Evolutionary conservation across 768 basidiomycete genomes (phyloP).

Genomic region (Leccinum boreale): DNA sequence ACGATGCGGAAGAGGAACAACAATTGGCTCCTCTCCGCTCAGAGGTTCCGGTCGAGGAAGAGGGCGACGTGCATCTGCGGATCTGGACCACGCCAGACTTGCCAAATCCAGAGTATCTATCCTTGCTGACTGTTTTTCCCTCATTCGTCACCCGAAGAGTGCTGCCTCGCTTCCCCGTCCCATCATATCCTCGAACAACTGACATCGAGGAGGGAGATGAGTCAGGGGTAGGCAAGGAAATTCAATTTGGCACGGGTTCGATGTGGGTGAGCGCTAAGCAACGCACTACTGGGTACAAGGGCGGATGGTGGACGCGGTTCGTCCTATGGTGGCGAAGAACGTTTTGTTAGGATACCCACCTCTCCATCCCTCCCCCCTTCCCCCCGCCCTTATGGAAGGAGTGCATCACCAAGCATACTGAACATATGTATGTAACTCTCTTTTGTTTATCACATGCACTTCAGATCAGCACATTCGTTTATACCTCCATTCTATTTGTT

Average conservation of each 20-base stretch:
- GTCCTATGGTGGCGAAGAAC: conserved; percentile 74
- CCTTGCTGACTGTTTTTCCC: conserved; percentile 73
- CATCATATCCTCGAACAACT: conserved; percentile 34
- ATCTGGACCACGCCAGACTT: conserved; percentile 83
- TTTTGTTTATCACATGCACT: conserved; percentile 28
- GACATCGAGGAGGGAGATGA: conserved; percentile 74
- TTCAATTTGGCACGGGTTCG: conserved; percentile 77
- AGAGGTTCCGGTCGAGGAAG: conserved; percentile 31
- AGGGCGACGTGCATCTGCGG: conserved; percentile 56
- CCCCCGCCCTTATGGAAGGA: not conserved
- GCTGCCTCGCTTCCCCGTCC: conserved; percentile 67
- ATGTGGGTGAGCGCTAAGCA: conserved; percentile 71
- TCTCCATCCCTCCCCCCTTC: not conserved
- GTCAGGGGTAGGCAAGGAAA: conserved; percentile 48
- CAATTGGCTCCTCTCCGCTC: conserved; percentile 32
- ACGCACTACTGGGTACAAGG: conserved; percentile 66
- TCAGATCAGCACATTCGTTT: conserved; percentile 23
- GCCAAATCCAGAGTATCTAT: conserved; percentile 66
- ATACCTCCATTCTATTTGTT: conserved; percentile 17
- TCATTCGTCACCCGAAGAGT: conserved; percentile 65
- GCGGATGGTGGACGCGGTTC: conserved; percentile 78
- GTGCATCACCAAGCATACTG: conserved; percentile 21
- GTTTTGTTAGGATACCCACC: conserved; percentile 57
- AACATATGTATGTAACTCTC: conserved; percentile 37
- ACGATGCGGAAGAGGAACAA: conserved; percentile 33